Evolutionary conservation across 768 basidiomycete genomes (phyloP), one percentile per base, ranked within the genome.

Genomic region (Tephrocybe sp.): DNA sequence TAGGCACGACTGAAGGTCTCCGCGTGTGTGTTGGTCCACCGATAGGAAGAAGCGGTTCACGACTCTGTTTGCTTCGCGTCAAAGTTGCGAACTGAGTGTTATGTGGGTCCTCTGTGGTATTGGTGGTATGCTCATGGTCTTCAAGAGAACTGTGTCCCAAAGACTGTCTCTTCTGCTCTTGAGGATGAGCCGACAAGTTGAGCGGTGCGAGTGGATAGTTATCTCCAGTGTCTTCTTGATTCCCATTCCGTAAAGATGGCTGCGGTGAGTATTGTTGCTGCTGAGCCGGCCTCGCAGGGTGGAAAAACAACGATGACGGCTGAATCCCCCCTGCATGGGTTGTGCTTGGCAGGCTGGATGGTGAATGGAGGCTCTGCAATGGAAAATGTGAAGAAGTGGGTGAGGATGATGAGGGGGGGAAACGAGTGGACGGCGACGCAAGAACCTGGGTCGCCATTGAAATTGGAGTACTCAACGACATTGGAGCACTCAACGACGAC

Each of bases 241-340:
- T 42, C 20, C 65, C 64, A 11, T 57, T 45, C 26, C 60, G 62
- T 44, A 62, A 60, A 7, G 73, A 72, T 15, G 67, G 71, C 45
- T 73, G 73, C 20, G 66, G 79, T 25, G 74, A 78, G 56, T 67
- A 74, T 43, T 65, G 66, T 10, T 64, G 65, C 49, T 73, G 72
- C 45, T 81, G 72, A 20, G 67, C 65, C 0, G 87, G 89, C 44
- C 83, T 76, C 4, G 83, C 79, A 3, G 88, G 87, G 18, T 76
- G 81, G 62, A 91, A 91, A 71, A 92, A 91, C 6, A 86, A 85
- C 4, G 88, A 81, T 9, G 88, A 84, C 14, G 91, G 88, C 49
- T 85, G 82, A 17, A 91, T 86, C 26, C 88, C 89, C 38, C 82
- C 80, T 11, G 84, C 84, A 65, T 90, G 86, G 0, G 86, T 85